phyloP scores from a whole-genome alignment of 192 early-diverging fungal genomes.

The Coemansia sp. region DNA sequence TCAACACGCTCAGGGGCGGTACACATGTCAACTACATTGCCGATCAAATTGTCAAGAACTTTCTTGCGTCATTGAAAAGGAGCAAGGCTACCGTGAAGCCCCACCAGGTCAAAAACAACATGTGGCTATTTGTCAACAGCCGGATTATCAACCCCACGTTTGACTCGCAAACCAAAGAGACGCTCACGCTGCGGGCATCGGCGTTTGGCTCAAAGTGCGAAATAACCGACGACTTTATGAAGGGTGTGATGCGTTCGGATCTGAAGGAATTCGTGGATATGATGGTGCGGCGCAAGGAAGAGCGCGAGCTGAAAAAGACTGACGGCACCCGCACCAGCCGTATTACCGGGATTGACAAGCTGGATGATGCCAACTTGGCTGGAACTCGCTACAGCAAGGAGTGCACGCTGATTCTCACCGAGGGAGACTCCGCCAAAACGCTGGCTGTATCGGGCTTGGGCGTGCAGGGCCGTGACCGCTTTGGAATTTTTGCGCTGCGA shows the following conservation, averaged over 20 bases:
- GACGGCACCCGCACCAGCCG: conserved; percentile 72
- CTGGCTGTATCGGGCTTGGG: conserved; percentile 82
- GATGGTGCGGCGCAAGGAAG: conserved; percentile 67
- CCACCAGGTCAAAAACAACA: conserved; percentile 81
- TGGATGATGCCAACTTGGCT: conserved; percentile 94
- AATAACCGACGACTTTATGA: conserved; percentile 76
- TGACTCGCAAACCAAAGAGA: conserved; percentile 98
- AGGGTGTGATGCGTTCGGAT: conserved; percentile 78
- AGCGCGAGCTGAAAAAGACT: conserved; percentile 80
- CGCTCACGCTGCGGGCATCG: conserved; percentile 72
- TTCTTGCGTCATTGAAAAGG: conserved; percentile 72
- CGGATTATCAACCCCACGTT: conserved; percentile 92
- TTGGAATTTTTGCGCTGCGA: conserved; percentile 92
- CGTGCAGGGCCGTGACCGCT: conserved; percentile 85
- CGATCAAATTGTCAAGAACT: conserved; percentile 71
- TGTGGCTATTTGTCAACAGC: conserved; percentile 94
- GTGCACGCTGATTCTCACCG: conserved; percentile 95
- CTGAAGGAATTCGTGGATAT: conserved; percentile 79
- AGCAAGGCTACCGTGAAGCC: conserved; percentile 73
- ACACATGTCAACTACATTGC: conserved; percentile 82
- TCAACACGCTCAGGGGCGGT: conserved; percentile 92
- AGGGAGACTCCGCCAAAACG: conserved; percentile 95
- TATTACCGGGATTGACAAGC: conserved; percentile 77
- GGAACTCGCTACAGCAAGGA: conserved; percentile 66
- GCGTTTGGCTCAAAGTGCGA: conserved; percentile 81